Evolutionary conservation across 352 stramenopile species (phyloP).

Genomic region (Globisporangium nagaii): DNA sequence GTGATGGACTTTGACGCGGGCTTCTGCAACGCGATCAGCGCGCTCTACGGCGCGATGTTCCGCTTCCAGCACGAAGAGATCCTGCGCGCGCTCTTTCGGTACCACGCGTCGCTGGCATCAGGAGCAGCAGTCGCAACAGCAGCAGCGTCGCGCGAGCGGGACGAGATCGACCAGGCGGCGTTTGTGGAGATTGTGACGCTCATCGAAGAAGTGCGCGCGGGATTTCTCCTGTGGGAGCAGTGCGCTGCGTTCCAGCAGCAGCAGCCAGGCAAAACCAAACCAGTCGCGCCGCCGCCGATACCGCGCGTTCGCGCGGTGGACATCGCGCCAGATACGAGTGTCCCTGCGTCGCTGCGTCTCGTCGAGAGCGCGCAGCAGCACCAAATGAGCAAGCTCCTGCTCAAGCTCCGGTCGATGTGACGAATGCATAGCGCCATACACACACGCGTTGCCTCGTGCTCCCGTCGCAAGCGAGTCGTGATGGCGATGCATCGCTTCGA

Average conservation of each 20-base stretch:
- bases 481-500: no score
- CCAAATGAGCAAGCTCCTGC: constrained; percentile 35
- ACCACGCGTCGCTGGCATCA: constrained; percentile 10
- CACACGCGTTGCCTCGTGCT: no score
- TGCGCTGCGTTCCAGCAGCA: constrained; percentile 22
- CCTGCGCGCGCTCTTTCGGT: constrained; percentile 34
- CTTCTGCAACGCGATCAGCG: constrained; percentile 43
- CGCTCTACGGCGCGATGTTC: constrained; percentile 49
- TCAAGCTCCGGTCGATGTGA: constrained; percentile 34
- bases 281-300: neutral
- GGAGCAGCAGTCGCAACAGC: neutral
- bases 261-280: neutral
- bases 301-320: neutral
- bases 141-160: neutral
- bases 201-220: constrained; percentile 43
- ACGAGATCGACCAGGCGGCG: constrained; percentile 31
- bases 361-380: constrained; percentile 44
- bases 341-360: constrained; percentile 15
- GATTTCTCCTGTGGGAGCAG: constrained; percentile 42
- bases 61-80: constrained; percentile 44
- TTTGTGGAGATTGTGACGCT: constrained; percentile 64
- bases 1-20: constrained; percentile 54
- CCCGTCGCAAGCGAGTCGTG: no score
- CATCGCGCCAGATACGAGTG: no score
- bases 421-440: no score